A percentile compares a stretch with the other conserved stretches of the same genome.
These are phyloP conservation scores for Fraxinus paxiana DNA, from an alignment of 305 asterid species.

Conservation along the genomic window DNA sequence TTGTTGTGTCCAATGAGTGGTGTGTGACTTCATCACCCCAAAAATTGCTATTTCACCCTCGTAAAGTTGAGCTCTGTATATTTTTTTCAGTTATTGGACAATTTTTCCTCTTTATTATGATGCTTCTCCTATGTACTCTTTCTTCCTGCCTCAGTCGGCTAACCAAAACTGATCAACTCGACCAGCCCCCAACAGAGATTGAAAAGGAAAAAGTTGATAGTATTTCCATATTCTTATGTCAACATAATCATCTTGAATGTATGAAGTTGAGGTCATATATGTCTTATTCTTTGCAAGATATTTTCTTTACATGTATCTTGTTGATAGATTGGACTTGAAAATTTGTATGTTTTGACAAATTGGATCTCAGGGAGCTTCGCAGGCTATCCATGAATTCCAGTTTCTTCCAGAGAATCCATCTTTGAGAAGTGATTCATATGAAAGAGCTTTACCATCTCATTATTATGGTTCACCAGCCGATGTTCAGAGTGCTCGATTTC, in stretches of 20 bases:
- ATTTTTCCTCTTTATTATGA: neutral
- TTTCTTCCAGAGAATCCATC: constrained; percentile 86
- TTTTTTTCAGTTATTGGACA: neutral
- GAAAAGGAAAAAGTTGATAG: neutral
- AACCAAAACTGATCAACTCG: neutral
- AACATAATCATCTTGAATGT: neutral
- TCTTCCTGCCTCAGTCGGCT: neutral
- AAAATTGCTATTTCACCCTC: neutral
- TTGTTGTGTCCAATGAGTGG: neutral
- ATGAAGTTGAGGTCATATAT: neutral
- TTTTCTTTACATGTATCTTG: constrained; percentile 6
- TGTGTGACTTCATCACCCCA: constrained; percentile 8
- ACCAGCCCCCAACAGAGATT: neutral
- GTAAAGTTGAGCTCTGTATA: neutral
- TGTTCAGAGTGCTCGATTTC: constrained; percentile 44
- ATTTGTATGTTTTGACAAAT: constrained; percentile 4
- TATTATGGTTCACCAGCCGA: constrained; percentile 57
- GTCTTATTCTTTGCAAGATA: neutral
- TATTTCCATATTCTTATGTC: neutral
- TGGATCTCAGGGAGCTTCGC: constrained; percentile 60
- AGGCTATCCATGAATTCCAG: constrained; percentile 69
- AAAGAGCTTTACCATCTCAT: constrained; percentile 42
- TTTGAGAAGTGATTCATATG: constrained; percentile 50
- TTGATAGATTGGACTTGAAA: constrained; percentile 13
- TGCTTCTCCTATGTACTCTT: neutral